Evolutionary conservation across 2,329 filamentous ascomycete species (phyloP).

Genomic region (Pyrenophora graminea): DNA sequence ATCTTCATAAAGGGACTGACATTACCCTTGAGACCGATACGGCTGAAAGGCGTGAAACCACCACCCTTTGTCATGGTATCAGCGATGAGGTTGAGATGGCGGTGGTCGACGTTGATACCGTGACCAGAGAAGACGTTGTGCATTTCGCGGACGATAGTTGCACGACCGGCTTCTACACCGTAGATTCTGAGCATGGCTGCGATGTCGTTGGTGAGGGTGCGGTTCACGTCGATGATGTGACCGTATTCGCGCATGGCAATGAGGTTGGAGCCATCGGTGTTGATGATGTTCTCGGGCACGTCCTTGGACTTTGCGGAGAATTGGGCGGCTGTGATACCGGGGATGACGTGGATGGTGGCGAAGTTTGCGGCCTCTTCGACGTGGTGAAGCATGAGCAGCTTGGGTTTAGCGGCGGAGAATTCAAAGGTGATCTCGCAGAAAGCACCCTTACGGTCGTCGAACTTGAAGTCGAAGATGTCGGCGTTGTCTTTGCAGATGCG

Average conservation of each 20-base stretch:
- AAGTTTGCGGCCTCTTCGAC: constrained; percentile 79
- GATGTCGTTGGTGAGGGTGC: constrained; percentile 90
- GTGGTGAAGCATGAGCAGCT: constrained; percentile 89
- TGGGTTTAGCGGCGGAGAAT: constrained; percentile 79
- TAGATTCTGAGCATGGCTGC: constrained; percentile 81
- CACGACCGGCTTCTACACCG: constrained; percentile 90
- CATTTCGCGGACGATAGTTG: constrained; percentile 84
- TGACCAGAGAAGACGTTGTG: constrained; percentile 84
- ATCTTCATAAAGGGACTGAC: constrained; percentile 96
- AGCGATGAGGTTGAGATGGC: constrained; percentile 92
- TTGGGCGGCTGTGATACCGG: constrained; percentile 73
- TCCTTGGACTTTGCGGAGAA: constrained; percentile 57
- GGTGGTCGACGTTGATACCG: constrained; percentile 87
- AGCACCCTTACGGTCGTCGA: constrained; percentile 72
- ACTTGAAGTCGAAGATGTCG: constrained; percentile 76
- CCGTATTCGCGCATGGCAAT: constrained; percentile 87
- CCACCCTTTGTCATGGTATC: constrained; percentile 98
- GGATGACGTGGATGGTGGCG: constrained; percentile 85
- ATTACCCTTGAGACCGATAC: constrained; percentile 82
- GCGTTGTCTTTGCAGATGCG: constrained; percentile 53
- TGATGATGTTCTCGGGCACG: constrained; percentile 56
- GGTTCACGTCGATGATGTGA: constrained; percentile 83
- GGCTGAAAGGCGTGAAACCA: constrained; percentile 87
- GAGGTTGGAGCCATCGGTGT: constrained; percentile 86
- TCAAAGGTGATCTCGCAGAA: constrained; percentile 82